Evolutionary conservation across 495 filamentous ascomycete genomes (phyloP).

Genomic region (Barbatosphaeria neglecta): DNA sequence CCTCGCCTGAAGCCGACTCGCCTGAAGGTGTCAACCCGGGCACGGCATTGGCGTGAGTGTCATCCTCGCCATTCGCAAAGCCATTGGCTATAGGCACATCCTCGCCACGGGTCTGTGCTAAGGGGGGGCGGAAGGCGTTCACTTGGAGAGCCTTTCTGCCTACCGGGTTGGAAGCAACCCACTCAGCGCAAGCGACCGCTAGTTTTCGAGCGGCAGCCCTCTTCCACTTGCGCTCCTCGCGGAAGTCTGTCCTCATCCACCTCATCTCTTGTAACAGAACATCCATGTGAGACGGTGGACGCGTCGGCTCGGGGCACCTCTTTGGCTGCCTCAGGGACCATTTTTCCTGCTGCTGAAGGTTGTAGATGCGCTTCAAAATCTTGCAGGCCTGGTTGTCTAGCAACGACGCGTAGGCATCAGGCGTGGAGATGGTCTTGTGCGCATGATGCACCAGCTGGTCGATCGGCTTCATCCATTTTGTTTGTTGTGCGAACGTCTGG

Average conservation of each 20-base stretch:
- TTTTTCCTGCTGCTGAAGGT: constrained; percentile 73
- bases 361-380: constrained; percentile 72
- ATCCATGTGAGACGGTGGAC: constrained; percentile 70
- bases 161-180: constrained; percentile 49
- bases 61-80: constrained; percentile 12
- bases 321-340: constrained; percentile 87
- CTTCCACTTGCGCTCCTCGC: constrained; percentile 91
- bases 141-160: constrained; percentile 57
- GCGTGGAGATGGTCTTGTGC: constrained; percentile 70
- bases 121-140: constrained; percentile 34
- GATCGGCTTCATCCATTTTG: constrained; percentile 48
- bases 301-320: constrained; percentile 62
- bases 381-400: constrained; percentile 76
- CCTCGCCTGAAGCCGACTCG: constrained; percentile 41
- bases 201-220: constrained; percentile 63
- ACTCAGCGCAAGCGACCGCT: constrained; percentile 72
- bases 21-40: constrained; percentile 61
- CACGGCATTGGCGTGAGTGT: constrained; percentile 38
- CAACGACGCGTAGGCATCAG: constrained; percentile 62
- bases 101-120: not conserved
- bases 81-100: constrained; percentile 14
- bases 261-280: constrained; percentile 81
- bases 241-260: constrained; percentile 94
- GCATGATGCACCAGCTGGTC: constrained; percentile 60
- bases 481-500: constrained; percentile 49